Base-by-base conservation (phyloP, 2,329 filamentous ascomycete species). In the Decorospora gaudefroyi region DNA sequence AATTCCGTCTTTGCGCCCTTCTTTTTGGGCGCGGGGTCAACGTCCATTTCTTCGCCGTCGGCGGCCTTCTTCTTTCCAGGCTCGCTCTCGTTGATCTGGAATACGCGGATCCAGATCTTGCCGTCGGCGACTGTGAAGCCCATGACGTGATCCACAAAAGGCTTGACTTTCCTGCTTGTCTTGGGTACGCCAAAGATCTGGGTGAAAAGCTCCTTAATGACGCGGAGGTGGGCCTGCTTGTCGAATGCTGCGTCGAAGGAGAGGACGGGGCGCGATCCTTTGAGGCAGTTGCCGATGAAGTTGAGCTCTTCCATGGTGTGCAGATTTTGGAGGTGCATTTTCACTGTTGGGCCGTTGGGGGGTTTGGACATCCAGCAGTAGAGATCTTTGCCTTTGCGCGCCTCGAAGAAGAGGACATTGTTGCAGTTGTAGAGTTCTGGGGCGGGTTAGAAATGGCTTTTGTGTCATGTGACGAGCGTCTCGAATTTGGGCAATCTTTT, bases 241-340 rank as follows among this genome's bases (percentile, higher is more conserved):
- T 95, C 88, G 73, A 99, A 99, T 12, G 84, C 82, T 39, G 83
- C 81, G 69, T 97, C 93, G 70, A 99, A 99, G 23, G 89, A 93
- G 43, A 99, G 83, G 26, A 99, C 78, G 1, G 93, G 92, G 23
- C 93, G 80, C 18, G 89, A 93, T 46, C 93, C 93, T 74, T 96
- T 96, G 50, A 97, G 77, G 48, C 91, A 96, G 77, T 99, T 99
- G 40, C 93, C 93, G 11, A 90, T 91, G 71, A 99, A 97, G 66
- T 96, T 89, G 23, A 99, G 78, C 72, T 99, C 93, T 65, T 92
- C 90, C 89, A 95, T 96, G 7, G 92, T 96, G 74, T 96, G 91
- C 65, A 96, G 68, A 64, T 90, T 91, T 69, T 93, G 88, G 37
- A 90, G 77, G 65, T 93, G 88, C 71, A 93, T 80, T 62, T 86